phyloP scores from a whole-genome alignment of 345 rosid species.

The Gossypium anomalum region DNA sequence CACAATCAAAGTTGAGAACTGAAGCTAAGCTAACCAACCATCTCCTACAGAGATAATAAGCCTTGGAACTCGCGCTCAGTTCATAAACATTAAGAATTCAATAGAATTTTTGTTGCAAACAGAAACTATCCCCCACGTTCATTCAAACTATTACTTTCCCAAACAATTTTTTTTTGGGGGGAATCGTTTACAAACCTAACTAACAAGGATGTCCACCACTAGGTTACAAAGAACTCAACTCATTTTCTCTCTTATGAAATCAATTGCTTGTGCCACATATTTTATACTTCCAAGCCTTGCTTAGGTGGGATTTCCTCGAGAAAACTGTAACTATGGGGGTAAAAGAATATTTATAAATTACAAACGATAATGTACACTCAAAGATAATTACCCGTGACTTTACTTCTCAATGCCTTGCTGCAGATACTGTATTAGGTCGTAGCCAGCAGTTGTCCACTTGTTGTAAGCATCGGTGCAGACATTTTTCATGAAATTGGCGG shows the following conservation, averaged over 20 bases:
- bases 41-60: background rate
- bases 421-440: constrained; percentile 90
- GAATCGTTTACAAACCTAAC: constrained; percentile 8
- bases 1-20: background rate
- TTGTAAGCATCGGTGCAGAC: constrained; percentile 90
- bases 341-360: constrained; percentile 15
- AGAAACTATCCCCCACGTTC: background rate
- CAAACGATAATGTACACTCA: constrained; percentile 35
- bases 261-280: background rate
- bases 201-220: constrained; percentile 20
- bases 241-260: background rate
- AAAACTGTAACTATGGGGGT: constrained; percentile 17
- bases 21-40: background rate
- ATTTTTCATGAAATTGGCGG: constrained; percentile 83
- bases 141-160: background rate
- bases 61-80: background rate
- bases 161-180: background rate
- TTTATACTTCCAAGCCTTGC: constrained; percentile 14
- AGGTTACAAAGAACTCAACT: constrained; percentile 17
- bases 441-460: constrained; percentile 93
- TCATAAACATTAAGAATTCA: background rate
- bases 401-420: constrained; percentile 98
- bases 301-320: constrained; percentile 14
- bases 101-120: background rate
- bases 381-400: background rate